Conservation (phyloP, 495 filamentous ascomycete genomes). For the Staphylotrichum tortipilum region DNA sequence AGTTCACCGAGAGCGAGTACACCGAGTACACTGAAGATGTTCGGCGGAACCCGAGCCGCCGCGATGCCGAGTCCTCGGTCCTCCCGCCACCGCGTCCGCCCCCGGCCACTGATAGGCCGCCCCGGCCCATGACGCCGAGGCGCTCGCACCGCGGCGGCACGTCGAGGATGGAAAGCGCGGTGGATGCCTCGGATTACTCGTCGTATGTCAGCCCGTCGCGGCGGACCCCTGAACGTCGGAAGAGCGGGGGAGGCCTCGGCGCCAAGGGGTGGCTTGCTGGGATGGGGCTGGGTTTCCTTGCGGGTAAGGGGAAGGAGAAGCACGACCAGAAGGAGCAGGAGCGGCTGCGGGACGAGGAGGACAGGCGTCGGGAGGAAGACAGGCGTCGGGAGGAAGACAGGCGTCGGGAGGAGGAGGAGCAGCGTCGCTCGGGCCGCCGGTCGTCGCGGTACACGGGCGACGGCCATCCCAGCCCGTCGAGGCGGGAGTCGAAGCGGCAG, state of each 20-base stretch:
- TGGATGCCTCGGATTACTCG: constrained; percentile 42
- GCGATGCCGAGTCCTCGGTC: constrained; percentile 23
- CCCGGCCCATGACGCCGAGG: constrained; percentile 35
- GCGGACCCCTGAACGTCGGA: constrained; percentile 23
- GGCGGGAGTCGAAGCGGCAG: constrained; percentile 37
- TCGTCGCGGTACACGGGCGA: constrained; percentile 47
- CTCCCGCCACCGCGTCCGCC: constrained; percentile 35
- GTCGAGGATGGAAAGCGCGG: constrained; percentile 32
- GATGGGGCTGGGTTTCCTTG: constrained; percentile 57
- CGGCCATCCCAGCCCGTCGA: constrained; percentile 49
- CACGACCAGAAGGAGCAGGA: constrained; percentile 55
- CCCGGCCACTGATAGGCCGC: constrained; percentile 22
- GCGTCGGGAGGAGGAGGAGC: constrained; percentile 41
- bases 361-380: constrained; percentile 49
- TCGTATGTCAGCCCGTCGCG: constrained; percentile 42
- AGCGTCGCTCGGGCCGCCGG: constrained; percentile 32
- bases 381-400: constrained; percentile 43
- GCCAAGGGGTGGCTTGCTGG: constrained; percentile 57
- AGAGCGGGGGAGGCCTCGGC: constrained; percentile 22
- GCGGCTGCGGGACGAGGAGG: constrained; percentile 55
- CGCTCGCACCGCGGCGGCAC: constrained; percentile 34
- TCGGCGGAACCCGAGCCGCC: constrained; percentile 27
- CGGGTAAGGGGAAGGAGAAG: constrained; percentile 53
- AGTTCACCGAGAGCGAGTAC: constrained; percentile 37
- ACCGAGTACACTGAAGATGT: constrained; percentile 39